Conservation (phyloP, 805 yeast species). For the Candida rishiriensis region DNA sequence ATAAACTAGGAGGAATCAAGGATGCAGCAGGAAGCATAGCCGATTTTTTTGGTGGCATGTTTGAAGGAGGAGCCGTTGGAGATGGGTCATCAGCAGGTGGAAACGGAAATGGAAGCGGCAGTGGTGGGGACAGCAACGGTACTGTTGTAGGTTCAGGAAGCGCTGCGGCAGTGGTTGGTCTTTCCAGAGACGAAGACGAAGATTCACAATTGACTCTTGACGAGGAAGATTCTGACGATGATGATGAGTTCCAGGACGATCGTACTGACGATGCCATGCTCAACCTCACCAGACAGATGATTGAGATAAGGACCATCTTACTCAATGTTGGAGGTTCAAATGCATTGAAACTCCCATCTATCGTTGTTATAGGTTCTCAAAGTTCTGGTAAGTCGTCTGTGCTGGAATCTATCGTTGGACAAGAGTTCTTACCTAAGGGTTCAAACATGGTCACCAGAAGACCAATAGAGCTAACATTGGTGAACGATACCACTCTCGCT, state of each 20-base stretch:
- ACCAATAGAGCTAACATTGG: constrained; percentile 91
- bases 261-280: constrained; percentile 77
- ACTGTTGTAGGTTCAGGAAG: constrained; percentile 51
- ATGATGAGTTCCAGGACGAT: constrained; percentile 25
- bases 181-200: constrained; percentile 31
- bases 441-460: constrained; percentile 97
- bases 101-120: constrained; percentile 30
- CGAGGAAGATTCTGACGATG: constrained; percentile 48
- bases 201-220: constrained; percentile 29
- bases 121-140: constrained; percentile 22
- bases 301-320: constrained; percentile 81
- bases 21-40: constrained; percentile 56
- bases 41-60: constrained; percentile 30
- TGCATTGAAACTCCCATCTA: constrained; percentile 81
- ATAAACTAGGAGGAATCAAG: constrained; percentile 54
- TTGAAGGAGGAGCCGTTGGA: constrained; percentile 20
- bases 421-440: constrained; percentile 95
- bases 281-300: constrained; percentile 91
- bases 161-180: constrained; percentile 47
- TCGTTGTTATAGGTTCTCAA: constrained; percentile 96
- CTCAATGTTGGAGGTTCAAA: constrained; percentile 70
- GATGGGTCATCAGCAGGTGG: constrained; percentile 33
- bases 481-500: constrained; percentile 74
- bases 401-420: constrained; percentile 95
- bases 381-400: constrained; percentile 97